Base-by-base conservation (phyloP, 495 filamentous ascomycete species). In the Pyrenula massariospora region DNA sequence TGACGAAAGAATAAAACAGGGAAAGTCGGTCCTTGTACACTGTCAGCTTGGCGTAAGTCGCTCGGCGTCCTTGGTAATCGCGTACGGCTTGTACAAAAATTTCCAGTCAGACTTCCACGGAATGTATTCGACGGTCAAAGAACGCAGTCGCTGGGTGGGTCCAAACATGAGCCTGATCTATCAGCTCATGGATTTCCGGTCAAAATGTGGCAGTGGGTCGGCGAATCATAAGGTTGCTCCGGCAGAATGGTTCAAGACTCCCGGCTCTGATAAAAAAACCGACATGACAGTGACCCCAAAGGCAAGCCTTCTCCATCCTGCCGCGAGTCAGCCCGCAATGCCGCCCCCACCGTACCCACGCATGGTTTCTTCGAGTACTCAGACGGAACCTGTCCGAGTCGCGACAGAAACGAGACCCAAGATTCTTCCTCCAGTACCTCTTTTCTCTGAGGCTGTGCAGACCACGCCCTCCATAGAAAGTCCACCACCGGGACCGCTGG, bases 131-230 rank as follows among this genome's bases (percentile, higher is more conserved):
- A 78, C 84, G 2, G 94, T 95, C 21, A 96, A 98, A 68, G 77
- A 77, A 49, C 86, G 88, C 65, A 96, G 92, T 65, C 83, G 80
- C 60, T 98, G 93, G 93, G 95, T 98, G 55, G 91, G 91, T 12
- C 93, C 93, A 1, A 98, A 98, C 66, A 98, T 98, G 93, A 90
- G 88, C 60, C 74, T 98, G 42, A 96, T 98, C 68, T 97, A 96
- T 72, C 92, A 93, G 68, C 76, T 98, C 53, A 92, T 94, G 47
- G 93, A 98, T 65, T 98, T 95, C 70, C 60, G 73, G 25, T 64
- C 68, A 36, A 67, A 67, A 25, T 55, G 77, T 61, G 56, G 67
- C 48, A 71, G 70, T 57, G 78, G 77, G 57, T 70, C 69, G 36
- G 74, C 69, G 48, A 66, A 56, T 54, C 19, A 21, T 54, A 65